A percentile compares a stretch with the other conserved stretches of the same genome.
Conservation (phyloP, 2,329 filamentous ascomycete species). For the Penicillium expansum region DNA sequence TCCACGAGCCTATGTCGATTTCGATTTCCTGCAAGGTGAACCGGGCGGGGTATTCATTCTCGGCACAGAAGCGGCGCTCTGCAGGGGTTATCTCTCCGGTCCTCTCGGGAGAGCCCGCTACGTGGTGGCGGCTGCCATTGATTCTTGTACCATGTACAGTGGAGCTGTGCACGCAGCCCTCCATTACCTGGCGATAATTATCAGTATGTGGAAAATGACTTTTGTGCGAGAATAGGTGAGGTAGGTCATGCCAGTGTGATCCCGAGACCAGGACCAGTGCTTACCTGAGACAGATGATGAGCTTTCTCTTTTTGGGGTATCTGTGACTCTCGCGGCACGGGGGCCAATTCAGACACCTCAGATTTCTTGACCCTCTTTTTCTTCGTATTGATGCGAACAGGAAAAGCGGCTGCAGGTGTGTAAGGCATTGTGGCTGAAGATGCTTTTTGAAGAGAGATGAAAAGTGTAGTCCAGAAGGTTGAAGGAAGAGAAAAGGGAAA, state of each 20-base stretch:
- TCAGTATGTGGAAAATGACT: background rate
- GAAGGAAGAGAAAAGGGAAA: background rate
- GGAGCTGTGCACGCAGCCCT: background rate
- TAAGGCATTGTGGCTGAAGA: background rate
- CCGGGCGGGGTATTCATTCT: background rate
- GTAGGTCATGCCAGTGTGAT: background rate
- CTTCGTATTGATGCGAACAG: background rate
- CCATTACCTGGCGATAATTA: background rate
- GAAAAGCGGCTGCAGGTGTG: background rate
- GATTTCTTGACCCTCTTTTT: background rate
- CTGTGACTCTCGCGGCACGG: background rate
- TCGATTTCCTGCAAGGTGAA: slow-evolving; percentile 8
- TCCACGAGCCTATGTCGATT: slow-evolving; percentile 8
- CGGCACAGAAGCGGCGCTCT: background rate
- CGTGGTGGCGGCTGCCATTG: background rate
- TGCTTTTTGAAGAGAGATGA: background rate
- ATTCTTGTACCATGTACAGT: background rate
- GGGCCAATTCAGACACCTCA: background rate
- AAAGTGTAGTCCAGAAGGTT: background rate
- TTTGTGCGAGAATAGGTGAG: background rate
- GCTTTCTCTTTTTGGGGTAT: background rate
- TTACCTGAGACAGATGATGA: background rate
- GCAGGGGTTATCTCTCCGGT: background rate
- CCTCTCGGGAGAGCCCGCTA: background rate
- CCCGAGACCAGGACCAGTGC: background rate